Evolutionary conservation across 371 early-diverging fungal species (phyloP).

Genomic region (Mortierella polycephala): DNA sequence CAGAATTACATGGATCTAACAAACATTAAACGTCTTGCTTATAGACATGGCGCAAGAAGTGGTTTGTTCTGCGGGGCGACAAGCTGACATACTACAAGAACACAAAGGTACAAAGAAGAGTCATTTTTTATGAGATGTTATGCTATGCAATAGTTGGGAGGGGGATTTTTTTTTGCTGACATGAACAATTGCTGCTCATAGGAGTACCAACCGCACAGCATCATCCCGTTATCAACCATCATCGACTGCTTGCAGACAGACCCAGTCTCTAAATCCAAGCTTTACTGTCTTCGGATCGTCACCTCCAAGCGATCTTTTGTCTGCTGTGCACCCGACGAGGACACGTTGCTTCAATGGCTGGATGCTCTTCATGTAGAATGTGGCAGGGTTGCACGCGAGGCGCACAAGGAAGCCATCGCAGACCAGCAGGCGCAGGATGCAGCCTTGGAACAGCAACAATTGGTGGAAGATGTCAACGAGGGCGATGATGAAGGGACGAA

Average conservation of each 20-base stretch:
- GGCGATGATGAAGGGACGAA: slow-evolving; percentile 3
- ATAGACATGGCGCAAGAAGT: slow-evolving; percentile 83
- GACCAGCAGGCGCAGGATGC: slow-evolving; percentile 1
- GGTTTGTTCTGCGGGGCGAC: slow-evolving; percentile 85
- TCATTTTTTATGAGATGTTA: not conserved
- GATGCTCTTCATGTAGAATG: slow-evolving; percentile 66
- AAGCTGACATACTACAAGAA: slow-evolving; percentile 84
- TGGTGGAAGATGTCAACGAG: slow-evolving; percentile 6
- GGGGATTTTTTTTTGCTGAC: not conserved
- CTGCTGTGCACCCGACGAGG: slow-evolving; percentile 72
- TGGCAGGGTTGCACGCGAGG: slow-evolving; percentile 44
- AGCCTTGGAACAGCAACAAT: not conserved
- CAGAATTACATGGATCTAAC: not conserved
- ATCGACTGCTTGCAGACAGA: slow-evolving; percentile 83
- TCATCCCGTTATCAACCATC: slow-evolving; percentile 75
- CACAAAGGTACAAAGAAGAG: slow-evolving; percentile 17
- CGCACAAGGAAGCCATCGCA: slow-evolving; percentile 16
- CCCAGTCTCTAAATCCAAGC: slow-evolving; percentile 67
- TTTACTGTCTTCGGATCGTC: slow-evolving; percentile 80
- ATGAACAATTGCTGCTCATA: slow-evolving; percentile 22
- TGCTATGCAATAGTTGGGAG: too few relatives aligned
- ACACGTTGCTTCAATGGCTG: slow-evolving; percentile 74
- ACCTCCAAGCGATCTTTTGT: slow-evolving; percentile 78
- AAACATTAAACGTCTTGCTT: not conserved
- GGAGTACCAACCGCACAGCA: slow-evolving; percentile 82